These are phyloP conservation scores for Rhodofomes roseus DNA, from an alignment of 1,284 basidiomycete species.

Conservation along the genomic window DNA sequence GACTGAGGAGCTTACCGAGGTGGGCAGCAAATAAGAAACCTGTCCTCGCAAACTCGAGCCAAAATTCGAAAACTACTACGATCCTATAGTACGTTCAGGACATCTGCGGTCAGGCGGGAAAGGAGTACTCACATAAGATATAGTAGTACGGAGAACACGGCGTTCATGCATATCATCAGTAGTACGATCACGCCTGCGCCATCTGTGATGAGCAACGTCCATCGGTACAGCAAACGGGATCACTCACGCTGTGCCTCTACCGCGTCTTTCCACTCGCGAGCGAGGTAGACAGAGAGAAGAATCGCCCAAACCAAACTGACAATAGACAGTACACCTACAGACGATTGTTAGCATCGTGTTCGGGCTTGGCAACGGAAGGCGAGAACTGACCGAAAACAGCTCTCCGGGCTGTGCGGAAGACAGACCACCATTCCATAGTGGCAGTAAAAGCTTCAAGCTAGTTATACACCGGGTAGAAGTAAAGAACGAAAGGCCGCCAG, in stretches of 20 bases:
- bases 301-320: conserved; percentile 36
- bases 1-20: conserved; percentile 27
- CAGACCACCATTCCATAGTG: conserved; percentile 30
- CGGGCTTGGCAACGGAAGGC: not conserved
- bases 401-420: conserved; percentile 28
- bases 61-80: conserved; percentile 40
- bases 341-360: conserved; percentile 1
- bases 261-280: conserved; percentile 38
- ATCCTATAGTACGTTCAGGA: conserved; percentile 33
- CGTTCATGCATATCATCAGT: conserved; percentile 32
- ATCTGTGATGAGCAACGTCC: not conserved
- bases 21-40: conserved; percentile 36
- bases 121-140: conserved; percentile 42
- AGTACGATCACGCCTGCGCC: conserved; percentile 36
- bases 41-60: conserved; percentile 40
- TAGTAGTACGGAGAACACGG: conserved; percentile 37
- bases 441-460: conserved; percentile 7
- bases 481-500: conserved; percentile 14
- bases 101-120: not conserved
- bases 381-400: conserved; percentile 28
- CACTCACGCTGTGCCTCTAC: conserved; percentile 35
- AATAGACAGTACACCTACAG: conserved; percentile 36
- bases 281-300: conserved; percentile 36
- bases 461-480: conserved; percentile 6
- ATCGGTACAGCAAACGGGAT: not conserved